These are phyloP conservation scores for Hypoxylon fuscum DNA, from an alignment of 495 filamentous ascomycete species.

Conservation along the genomic window DNA sequence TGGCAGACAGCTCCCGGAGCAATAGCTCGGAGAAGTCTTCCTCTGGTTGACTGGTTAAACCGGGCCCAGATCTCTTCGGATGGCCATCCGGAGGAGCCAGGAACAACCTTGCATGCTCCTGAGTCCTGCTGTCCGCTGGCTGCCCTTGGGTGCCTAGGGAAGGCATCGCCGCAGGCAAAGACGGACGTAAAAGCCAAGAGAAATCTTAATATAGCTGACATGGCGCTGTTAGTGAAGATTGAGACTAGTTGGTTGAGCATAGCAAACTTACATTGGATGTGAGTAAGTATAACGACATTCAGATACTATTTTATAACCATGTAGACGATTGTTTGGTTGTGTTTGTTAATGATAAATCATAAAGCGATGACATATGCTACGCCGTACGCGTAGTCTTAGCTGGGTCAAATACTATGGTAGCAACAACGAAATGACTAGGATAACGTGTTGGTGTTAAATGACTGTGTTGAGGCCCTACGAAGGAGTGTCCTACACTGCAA, in stretches of 20 bases:
- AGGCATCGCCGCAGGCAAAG: constrained; percentile 24
- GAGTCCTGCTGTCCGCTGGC: not conserved
- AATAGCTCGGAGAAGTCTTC: constrained; percentile 59
- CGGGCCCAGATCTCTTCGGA: constrained; percentile 40
- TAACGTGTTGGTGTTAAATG: too few species aligned
- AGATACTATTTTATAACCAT: constrained; percentile 6
- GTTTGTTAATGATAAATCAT: not conserved
- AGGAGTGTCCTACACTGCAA: too few species aligned
- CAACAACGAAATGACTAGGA: too few species aligned
- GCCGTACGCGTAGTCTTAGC: too few species aligned
- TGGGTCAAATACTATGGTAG: too few species aligned
- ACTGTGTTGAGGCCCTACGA: too few species aligned
- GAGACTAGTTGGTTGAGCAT: not conserved
- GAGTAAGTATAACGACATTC: not conserved
- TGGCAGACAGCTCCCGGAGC: constrained; percentile 68
- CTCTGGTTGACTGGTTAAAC: constrained; percentile 51
- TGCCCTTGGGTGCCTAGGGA: constrained; percentile 6
- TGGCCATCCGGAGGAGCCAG: constrained; percentile 48
- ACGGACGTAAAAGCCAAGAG: constrained; percentile 4
- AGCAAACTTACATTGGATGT: constrained; percentile 6
- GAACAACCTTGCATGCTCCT: constrained; percentile 45
- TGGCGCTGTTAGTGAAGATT: constrained; percentile 7
- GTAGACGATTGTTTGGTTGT: not conserved
- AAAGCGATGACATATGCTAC: too few species aligned
- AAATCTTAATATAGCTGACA: constrained; percentile 12